These are phyloP conservation scores for Stachybotrys chartarum DNA, from an alignment of 2,329 filamentous ascomycete genomes.

Conservation along the genomic window DNA sequence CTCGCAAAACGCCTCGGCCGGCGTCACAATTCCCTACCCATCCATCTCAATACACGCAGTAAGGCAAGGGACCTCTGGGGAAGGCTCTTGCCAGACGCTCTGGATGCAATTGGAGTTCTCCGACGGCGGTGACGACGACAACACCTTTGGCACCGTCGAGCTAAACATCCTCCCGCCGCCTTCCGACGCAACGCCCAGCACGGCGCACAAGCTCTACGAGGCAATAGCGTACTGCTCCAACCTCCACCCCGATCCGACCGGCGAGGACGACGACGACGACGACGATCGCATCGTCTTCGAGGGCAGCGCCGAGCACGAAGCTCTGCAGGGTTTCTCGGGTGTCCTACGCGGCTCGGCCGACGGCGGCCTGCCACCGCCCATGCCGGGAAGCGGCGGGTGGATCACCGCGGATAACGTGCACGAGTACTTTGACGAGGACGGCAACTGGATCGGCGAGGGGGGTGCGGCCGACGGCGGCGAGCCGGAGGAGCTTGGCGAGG, in stretches of 20 bases:
- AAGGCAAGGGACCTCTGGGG: slow-evolving; percentile 38
- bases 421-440: slow-evolving; percentile 74
- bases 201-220: slow-evolving; percentile 46
- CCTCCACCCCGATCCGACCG: slow-evolving; percentile 63
- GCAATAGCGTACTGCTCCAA: slow-evolving; percentile 71
- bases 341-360: slow-evolving; percentile 40
- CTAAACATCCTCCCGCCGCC: slow-evolving; percentile 54
- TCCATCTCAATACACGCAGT: slow-evolving; percentile 69
- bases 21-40: slow-evolving; percentile 66
- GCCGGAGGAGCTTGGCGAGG: slow-evolving; percentile 50
- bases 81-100: slow-evolving; percentile 37
- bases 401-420: slow-evolving; percentile 89
- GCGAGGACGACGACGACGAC: slow-evolving; percentile 50
- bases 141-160: slow-evolving; percentile 60
- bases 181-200: slow-evolving; percentile 12
- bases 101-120: slow-evolving; percentile 65
- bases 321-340: slow-evolving; percentile 49
- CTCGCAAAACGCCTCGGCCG: slow-evolving; percentile 47
- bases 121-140: slow-evolving; percentile 49
- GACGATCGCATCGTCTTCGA: slow-evolving; percentile 52
- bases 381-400: slow-evolving; percentile 72
- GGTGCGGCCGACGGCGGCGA: slow-evolving; percentile 25
- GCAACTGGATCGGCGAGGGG: slow-evolving; percentile 61
- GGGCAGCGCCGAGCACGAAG: slow-evolving; percentile 38
- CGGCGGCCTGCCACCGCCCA: slow-evolving; percentile 54